Base-by-base conservation (phyloP, 768 basidiomycete genomes). In the Fibroporia radiculosa region DNA sequence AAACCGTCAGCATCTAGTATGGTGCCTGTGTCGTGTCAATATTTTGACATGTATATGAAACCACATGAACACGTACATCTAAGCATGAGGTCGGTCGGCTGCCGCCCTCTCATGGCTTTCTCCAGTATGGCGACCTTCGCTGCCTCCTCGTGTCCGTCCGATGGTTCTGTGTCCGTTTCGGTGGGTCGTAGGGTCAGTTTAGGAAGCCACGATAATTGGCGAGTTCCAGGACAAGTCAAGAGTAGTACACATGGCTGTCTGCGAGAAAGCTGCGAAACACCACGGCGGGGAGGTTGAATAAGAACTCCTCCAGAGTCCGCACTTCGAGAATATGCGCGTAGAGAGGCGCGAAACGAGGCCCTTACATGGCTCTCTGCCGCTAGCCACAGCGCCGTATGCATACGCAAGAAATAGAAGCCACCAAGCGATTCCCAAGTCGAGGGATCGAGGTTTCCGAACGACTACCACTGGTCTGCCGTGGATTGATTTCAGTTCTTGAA, bases 21-120 rank as follows among this genome's bases (percentile, higher is more conserved):
- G 32, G 92, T 95, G 61, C 92, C 92, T 91, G 60, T 35, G 47
- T 45, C 45, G 45, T 51, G 44, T 44, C 35, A 40, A 44, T 47
- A 34, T 44, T 47, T 19, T 36, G 40, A 23, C 37, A 42, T 25
- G 48, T 39, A 47, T 28, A 24, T 41, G 40, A 43, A 44, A 47
- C 45, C 53, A 52, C 44, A 28, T 29, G 23, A 39, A 49, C 41
- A 76, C 88, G 69, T 60, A 93, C 93, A 95, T 55, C 91, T 80
- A 48, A 96, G 69, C 79, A 89, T 87, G 49, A 93, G 79, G 56
- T 95, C 92, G 26, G 88, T 78, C 19, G 90, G 87, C 56, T 91
- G 84, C 42, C 89, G 77, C 45, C 85, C 84, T 61, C 88, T 88
- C 76, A 90, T 82, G 48, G 86, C 82, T 53, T 84, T 88, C 56